phyloP scores from a whole-genome alignment of 768 basidiomycete genomes.

The Mrakia gelida region DNA sequence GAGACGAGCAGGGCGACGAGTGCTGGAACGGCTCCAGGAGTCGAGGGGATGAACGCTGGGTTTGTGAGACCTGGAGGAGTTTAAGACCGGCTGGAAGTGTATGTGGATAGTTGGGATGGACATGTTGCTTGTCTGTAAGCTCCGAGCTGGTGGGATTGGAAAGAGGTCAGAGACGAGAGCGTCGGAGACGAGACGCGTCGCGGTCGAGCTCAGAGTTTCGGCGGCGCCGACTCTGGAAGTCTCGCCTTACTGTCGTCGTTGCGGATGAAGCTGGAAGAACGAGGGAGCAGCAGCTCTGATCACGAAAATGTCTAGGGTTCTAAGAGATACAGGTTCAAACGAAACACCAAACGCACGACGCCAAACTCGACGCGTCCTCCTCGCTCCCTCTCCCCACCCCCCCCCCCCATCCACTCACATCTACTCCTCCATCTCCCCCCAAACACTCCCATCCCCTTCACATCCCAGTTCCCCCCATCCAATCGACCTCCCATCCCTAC shows the following conservation, averaged over 20 bases:
- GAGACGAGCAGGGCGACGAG: neutral
- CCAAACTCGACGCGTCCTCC: neutral
- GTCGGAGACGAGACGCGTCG: too few relatives aligned
- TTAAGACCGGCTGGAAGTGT: neutral
- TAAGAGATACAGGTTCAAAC: neutral
- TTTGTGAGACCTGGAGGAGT: neutral
- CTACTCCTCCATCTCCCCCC: neutral
- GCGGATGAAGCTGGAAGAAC: too few relatives aligned
- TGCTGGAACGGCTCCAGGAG: too few relatives aligned
- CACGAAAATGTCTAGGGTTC: too few relatives aligned
- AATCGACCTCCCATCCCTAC: neutral
- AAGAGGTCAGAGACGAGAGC: too few relatives aligned
- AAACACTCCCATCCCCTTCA: slow-evolving; percentile 9
- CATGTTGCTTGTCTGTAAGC: neutral
- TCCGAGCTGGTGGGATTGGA: too few relatives aligned
- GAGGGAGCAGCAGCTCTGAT: too few relatives aligned
- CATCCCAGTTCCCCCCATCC: slow-evolving; percentile 8
- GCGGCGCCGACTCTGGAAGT: too few relatives aligned
- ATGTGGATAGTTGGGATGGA: neutral
- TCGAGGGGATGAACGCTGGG: neutral
- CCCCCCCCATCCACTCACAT: neutral
- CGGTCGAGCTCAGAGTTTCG: too few relatives aligned
- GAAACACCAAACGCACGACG: neutral
- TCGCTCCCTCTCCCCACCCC: neutral
- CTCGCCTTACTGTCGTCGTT: too few relatives aligned